These are phyloP conservation scores for Malassezia japonica DNA, from an alignment of 1,284 basidiomycete genomes.

Conservation along the genomic window DNA sequence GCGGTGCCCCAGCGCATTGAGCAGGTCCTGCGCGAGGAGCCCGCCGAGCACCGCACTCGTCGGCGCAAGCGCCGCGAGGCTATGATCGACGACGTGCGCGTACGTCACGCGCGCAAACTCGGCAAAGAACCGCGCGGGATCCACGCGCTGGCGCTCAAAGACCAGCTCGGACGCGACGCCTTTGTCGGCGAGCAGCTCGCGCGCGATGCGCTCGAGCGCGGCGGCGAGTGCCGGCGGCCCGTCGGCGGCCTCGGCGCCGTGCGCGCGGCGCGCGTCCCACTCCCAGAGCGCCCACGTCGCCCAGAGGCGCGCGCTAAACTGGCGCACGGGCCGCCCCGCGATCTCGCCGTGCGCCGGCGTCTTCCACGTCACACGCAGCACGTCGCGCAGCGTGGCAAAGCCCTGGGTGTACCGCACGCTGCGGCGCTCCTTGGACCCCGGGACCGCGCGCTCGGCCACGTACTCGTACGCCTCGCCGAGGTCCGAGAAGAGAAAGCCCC, in stretches of 20 bases:
- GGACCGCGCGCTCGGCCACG: constrained; percentile 59
- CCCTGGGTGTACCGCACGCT: constrained; percentile 50
- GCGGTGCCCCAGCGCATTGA: constrained; percentile 78
- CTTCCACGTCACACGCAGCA: background rate
- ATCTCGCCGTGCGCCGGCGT: constrained; percentile 63
- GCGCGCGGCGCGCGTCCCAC: background rate
- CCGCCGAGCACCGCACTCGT: constrained; percentile 77
- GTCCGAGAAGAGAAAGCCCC: constrained; percentile 90
- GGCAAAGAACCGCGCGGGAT: constrained; percentile 7
- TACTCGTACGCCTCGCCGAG: constrained; percentile 68
- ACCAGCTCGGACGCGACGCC: constrained; percentile 12
- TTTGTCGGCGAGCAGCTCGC: constrained; percentile 15
- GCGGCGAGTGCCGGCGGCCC: background rate
- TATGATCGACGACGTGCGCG: constrained; percentile 54
- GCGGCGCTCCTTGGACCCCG: constrained; percentile 6
- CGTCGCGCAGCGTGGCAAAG: constrained; percentile 55
- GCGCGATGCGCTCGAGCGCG: background rate
- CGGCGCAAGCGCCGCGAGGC: constrained; percentile 72
- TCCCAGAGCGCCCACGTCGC: constrained; percentile 54
- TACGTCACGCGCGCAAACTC: constrained; percentile 11
- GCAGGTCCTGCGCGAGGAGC: constrained; percentile 82
- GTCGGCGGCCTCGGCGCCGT: background rate
- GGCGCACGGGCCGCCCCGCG: constrained; percentile 57
- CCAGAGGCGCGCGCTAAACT: constrained; percentile 53
- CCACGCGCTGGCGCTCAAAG: constrained; percentile 1